A percentile compares a stretch with the other conserved stretches of the same genome.
Conservation (phyloP, 352 stramenopile species). For the Blastocystis sp. region DNA sequence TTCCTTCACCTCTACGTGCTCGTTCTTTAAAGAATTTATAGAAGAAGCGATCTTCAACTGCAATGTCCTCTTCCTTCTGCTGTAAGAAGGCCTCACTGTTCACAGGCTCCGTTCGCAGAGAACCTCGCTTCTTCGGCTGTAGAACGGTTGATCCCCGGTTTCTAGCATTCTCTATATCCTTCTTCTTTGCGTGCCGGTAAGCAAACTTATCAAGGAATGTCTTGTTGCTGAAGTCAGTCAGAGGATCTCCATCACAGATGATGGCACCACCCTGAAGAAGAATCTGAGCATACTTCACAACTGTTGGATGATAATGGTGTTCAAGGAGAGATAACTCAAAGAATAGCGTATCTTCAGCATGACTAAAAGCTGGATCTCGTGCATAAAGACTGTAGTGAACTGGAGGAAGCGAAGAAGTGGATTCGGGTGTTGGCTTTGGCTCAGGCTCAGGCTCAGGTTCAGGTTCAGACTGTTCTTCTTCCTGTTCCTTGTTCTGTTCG, state of each 20-base stretch:
- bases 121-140: slow-evolving; percentile 57
- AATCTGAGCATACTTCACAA: slow-evolving; percentile 75
- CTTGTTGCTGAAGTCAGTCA: slow-evolving; percentile 78
- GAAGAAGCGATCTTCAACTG: slow-evolving; percentile 77
- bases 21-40: slow-evolving; percentile 82
- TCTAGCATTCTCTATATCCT: slow-evolving; percentile 61
- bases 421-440: not conserved
- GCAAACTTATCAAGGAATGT: slow-evolving; percentile 83
- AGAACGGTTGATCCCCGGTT: not conserved
- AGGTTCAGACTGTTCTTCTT: slow-evolving; percentile 21
- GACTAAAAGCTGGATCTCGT: slow-evolving; percentile 73
- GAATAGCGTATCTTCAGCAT: slow-evolving; percentile 72
- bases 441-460: not conserved
- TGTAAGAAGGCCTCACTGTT: slow-evolving; percentile 74
- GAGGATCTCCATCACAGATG: slow-evolving; percentile 73
- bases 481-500: slow-evolving; percentile 3
- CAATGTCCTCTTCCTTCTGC: slow-evolving; percentile 71
- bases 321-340: slow-evolving; percentile 75
- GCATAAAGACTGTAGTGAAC: not conserved
- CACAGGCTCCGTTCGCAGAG: slow-evolving; percentile 72
- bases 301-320: slow-evolving; percentile 77
- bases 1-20: slow-evolving; percentile 68
- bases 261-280: slow-evolving; percentile 70
- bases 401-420: not conserved
- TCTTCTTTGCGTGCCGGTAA: slow-evolving; percentile 74